A percentile compares a stretch with the other conserved stretches of the same genome.
Conservation (phyloP, 148 eudicot genomes). For the Rhododendron ferrugineum region DNA sequence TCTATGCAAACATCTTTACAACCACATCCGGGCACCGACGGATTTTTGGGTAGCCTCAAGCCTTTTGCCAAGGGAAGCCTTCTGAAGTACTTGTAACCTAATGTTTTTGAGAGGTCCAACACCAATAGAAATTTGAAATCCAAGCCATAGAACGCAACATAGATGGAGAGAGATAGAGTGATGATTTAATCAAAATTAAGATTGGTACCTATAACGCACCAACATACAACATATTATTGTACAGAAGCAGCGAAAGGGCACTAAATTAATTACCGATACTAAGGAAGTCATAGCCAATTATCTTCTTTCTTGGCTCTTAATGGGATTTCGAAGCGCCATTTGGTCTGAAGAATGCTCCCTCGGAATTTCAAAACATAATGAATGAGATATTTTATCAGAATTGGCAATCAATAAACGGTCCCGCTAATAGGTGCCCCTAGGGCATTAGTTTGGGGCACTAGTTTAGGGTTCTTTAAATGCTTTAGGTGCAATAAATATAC, state of each 20-base stretch:
- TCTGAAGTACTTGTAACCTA: constrained; percentile 57
- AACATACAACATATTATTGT: neutral
- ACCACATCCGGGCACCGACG: constrained; percentile 44
- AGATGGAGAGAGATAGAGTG: neutral
- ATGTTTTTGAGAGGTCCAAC: neutral
- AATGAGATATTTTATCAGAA: too few relatives aligned
- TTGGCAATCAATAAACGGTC: too few relatives aligned
- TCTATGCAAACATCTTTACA: constrained; percentile 56
- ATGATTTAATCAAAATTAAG: neutral
- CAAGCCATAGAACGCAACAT: neutral
- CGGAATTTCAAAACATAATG: too few relatives aligned
- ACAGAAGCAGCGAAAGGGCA: neutral
- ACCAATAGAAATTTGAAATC: neutral
- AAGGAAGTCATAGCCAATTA: neutral
- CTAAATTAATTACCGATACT: neutral
- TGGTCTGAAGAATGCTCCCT: too few relatives aligned
- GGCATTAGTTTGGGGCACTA: too few relatives aligned
- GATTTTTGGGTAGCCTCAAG: constrained; percentile 35
- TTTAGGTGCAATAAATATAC: too few relatives aligned
- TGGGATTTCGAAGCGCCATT: neutral
- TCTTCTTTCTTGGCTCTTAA: neutral
- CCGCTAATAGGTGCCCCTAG: too few relatives aligned
- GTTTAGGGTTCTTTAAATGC: too few relatives aligned
- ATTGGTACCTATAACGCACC: neutral
- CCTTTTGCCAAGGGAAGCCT: constrained; percentile 34